Conservation (phyloP, 179 eudicot species). For the Monotropa hypopitys region DNA sequence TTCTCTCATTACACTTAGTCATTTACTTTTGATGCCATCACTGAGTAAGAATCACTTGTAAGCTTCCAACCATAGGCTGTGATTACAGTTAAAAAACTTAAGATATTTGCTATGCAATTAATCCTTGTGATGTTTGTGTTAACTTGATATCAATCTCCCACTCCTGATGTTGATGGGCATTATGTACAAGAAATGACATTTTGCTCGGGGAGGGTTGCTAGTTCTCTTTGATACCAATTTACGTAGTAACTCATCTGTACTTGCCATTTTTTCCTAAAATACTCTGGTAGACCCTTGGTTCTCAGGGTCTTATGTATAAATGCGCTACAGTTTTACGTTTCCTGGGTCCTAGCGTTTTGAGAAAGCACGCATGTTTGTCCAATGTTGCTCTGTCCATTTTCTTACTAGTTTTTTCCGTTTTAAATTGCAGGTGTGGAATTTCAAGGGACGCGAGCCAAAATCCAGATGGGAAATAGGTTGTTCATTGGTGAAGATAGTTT, state of each 20-base stretch:
- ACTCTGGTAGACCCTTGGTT: background rate
- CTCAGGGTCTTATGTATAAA: background rate
- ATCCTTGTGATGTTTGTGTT: background rate
- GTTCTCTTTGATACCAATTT: background rate
- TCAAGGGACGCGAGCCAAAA: constrained; percentile 57
- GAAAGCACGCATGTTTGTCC: background rate
- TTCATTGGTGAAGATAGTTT: constrained; percentile 61
- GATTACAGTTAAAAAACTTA: background rate
- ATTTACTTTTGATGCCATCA: background rate
- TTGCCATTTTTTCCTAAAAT: background rate
- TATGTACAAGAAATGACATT: background rate
- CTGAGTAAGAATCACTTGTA: background rate
- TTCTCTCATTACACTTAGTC: background rate
- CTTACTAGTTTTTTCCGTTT: background rate
- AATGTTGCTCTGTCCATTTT: background rate
- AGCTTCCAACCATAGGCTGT: background rate
- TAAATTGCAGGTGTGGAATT: constrained; percentile 73
- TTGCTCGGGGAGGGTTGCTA: background rate
- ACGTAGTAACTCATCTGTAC: background rate
- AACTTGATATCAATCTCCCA: background rate
- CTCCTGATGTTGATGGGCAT: background rate
- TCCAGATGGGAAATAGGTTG: constrained; percentile 76
- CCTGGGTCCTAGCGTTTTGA: background rate
- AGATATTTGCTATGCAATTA: background rate
- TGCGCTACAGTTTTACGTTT: background rate